phyloP scores from a whole-genome alignment of 257 asterid species.

The Nyctanthes arbortristis region DNA sequence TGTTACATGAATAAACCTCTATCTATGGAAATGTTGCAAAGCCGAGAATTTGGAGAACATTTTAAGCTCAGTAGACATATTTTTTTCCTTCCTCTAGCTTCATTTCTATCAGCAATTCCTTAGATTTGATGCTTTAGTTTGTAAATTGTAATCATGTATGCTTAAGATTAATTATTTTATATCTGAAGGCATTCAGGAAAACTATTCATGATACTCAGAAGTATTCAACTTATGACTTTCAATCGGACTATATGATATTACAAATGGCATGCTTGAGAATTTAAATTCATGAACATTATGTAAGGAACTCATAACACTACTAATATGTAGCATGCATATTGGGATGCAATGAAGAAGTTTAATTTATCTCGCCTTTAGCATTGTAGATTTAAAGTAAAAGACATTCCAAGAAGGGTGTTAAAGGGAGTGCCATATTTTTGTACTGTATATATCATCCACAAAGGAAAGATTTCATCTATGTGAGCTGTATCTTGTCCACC shows the following conservation, averaged over 20 bases:
- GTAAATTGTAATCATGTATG: neutral
- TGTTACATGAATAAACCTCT: neutral
- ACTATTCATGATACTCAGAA: neutral
- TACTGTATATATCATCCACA: conserved; percentile 67
- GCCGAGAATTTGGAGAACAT: neutral
- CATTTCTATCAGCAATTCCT: neutral
- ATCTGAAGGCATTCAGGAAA: neutral
- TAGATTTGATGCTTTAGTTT: neutral
- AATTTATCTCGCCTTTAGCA: conserved; percentile 22
- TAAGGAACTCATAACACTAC: neutral
- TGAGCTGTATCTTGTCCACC: conserved; percentile 68
- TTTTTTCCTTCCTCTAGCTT: neutral
- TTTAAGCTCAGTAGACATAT: neutral
- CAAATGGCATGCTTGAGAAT: neutral
- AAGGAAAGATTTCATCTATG: conserved; percentile 80
- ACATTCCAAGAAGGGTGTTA: conserved; percentile 67
- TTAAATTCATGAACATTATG: neutral
- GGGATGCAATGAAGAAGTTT: conserved; percentile 12
- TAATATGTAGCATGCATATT: neutral
- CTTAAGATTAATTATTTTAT: neutral
- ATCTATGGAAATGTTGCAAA: neutral
- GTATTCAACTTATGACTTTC: neutral
- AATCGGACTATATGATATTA: neutral
- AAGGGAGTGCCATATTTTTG: conserved; percentile 88
- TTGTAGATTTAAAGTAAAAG: conserved; percentile 75